Conservation (phyloP, 2,329 filamentous ascomycete genomes). For the Nannizziopsis arthrosporioides region DNA sequence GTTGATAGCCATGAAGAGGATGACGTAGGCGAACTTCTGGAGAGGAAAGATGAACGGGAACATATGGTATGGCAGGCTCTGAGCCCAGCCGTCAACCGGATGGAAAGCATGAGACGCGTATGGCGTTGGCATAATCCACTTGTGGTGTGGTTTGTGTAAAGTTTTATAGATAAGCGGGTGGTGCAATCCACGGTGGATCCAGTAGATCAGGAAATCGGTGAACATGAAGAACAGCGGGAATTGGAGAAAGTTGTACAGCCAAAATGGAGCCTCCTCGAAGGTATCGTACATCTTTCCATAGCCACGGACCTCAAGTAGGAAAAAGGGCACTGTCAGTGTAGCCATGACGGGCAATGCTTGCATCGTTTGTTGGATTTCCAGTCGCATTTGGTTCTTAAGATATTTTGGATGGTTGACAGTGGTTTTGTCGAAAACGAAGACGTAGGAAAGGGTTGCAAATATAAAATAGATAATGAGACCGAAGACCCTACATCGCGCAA, state of each 20-base stretch:
- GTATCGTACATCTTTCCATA: slow-evolving; percentile 79
- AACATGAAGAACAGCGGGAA: slow-evolving; percentile 81
- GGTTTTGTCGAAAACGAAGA: slow-evolving; percentile 82
- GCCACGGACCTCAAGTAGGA: slow-evolving; percentile 71
- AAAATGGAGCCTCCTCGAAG: slow-evolving; percentile 60
- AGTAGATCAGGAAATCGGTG: slow-evolving; percentile 84
- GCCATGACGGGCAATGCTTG: slow-evolving; percentile 70
- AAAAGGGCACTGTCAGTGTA: slow-evolving; percentile 66
- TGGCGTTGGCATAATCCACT: slow-evolving; percentile 98
- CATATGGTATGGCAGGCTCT: slow-evolving; percentile 82
- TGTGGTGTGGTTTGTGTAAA: slow-evolving; percentile 95
- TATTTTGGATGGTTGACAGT: slow-evolving; percentile 86
- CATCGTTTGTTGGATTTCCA: slow-evolving; percentile 75
- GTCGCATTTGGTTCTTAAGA: slow-evolving; percentile 78
- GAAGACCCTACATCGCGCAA: slow-evolving; percentile 55
- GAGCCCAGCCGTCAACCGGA: slow-evolving; percentile 78
- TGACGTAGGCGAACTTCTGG: slow-evolving; percentile 78
- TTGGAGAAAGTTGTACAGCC: slow-evolving; percentile 68
- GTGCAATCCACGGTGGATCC: slow-evolving; percentile 78
- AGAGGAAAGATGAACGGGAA: slow-evolving; percentile 89
- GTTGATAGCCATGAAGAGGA: slow-evolving; percentile 83
- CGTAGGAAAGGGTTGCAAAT: slow-evolving; percentile 70
- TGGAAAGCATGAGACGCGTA: slow-evolving; percentile 92
- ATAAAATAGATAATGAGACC: slow-evolving; percentile 74
- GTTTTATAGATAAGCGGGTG: slow-evolving; percentile 71